Percentiles rank a stretch among this genome's conserved stretches.
These are phyloP conservation scores for Amoebophrya sp. DNA, from an alignment of 169 alveolate species.

Conservation along the genomic window DNA sequence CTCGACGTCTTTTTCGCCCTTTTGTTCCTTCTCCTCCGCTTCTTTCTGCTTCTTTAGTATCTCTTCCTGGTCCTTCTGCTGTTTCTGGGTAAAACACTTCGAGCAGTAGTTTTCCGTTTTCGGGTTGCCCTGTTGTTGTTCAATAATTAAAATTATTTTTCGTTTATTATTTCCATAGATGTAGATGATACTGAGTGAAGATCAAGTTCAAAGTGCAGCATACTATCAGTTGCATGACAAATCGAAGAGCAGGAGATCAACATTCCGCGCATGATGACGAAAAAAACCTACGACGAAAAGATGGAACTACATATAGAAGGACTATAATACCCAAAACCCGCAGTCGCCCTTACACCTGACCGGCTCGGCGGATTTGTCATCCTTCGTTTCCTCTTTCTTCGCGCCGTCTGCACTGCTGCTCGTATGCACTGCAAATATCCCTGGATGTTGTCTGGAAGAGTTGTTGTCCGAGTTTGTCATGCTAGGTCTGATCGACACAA, in stretches of 20 bases:
- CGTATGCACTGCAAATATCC: too few species aligned
- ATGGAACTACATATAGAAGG: not conserved
- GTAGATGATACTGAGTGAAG: too few species aligned
- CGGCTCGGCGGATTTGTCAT: not conserved
- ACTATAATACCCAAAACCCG: constrained; percentile 21
- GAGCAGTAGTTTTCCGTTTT: not conserved
- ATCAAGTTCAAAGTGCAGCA: too few species aligned
- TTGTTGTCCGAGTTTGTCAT: too few species aligned
- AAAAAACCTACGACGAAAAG: too few species aligned
- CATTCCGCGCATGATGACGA: too few species aligned
- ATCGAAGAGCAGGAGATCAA: too few species aligned
- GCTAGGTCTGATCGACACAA: too few species aligned
- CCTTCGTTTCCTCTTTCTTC: not conserved
- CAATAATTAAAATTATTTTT: too few species aligned
- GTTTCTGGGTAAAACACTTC: not conserved
- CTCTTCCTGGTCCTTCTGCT: not conserved
- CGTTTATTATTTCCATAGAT: too few species aligned
- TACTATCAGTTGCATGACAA: too few species aligned
- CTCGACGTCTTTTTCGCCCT: not conserved
- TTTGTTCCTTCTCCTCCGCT: not conserved
- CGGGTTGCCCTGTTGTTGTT: not conserved
- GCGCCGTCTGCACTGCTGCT: not conserved
- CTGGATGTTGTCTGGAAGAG: too few species aligned
- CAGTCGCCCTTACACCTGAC: not conserved
- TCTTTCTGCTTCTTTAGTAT: not conserved